These are phyloP conservation scores for Ogataea thermomethanolica DNA, from an alignment of 805 yeast genomes.

Conservation along the genomic window DNA sequence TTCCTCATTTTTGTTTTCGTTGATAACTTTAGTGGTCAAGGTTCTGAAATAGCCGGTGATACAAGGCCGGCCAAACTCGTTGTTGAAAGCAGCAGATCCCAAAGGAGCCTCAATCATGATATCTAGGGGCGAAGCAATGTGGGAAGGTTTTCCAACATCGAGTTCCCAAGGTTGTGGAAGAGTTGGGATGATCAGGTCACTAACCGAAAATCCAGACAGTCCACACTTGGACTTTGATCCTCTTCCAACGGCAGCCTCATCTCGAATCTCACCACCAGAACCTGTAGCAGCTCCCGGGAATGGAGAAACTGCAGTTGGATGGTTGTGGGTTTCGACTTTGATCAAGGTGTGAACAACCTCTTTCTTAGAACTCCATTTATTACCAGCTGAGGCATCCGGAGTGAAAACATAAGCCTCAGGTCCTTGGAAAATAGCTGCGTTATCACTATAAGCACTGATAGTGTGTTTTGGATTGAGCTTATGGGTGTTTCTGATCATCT, in stretches of 20 bases:
- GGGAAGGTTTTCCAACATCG: slow-evolving; percentile 84
- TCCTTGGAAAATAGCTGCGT: slow-evolving; percentile 94
- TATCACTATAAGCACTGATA: slow-evolving; percentile 92
- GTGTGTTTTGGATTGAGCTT: slow-evolving; percentile 75
- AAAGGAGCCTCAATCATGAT: slow-evolving; percentile 97
- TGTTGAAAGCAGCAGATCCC: slow-evolving; percentile 97
- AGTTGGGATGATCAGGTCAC: slow-evolving; percentile 84
- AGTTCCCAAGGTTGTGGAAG: slow-evolving; percentile 94
- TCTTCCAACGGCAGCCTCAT: slow-evolving; percentile 99
- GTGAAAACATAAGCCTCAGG: slow-evolving; percentile 71
- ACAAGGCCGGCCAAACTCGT: slow-evolving; percentile 98
- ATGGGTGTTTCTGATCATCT: slow-evolving; percentile 96
- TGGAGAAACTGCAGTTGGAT: slow-evolving; percentile 99
- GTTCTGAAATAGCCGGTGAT: slow-evolving; percentile 96
- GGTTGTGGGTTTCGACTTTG: slow-evolving; percentile 98
- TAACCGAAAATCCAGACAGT: slow-evolving; percentile 85
- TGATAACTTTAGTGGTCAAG: slow-evolving; percentile 72
- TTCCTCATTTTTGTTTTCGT: slow-evolving; percentile 60
- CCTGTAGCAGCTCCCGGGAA: slow-evolving; percentile 99
- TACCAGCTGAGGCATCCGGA: slow-evolving; percentile 63
- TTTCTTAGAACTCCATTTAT: slow-evolving; percentile 67
- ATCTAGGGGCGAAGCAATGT: slow-evolving; percentile 88
- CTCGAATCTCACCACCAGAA: slow-evolving; percentile 99
- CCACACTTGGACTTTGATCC: slow-evolving; percentile 98
- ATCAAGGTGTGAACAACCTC: slow-evolving; percentile 87